Evolutionary conservation across 2,329 filamentous ascomycete genomes (phyloP), one percentile per base, ranked within the genome.

Genomic region (Fonsecaea erecta): DNA sequence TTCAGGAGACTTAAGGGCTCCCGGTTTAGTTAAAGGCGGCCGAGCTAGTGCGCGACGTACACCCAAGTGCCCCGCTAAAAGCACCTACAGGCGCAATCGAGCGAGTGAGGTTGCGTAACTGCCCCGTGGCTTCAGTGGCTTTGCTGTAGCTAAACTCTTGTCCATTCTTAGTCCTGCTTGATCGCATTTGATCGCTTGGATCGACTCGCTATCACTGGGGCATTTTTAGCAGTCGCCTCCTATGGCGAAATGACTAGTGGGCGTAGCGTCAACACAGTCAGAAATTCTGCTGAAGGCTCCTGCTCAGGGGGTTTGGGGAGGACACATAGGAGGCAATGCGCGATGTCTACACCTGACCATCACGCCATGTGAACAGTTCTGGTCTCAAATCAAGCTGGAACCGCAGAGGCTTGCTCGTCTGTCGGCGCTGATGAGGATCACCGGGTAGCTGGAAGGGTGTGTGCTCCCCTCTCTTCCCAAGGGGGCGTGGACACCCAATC

Each of bases 121-220:
- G 57, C 16, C 57, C 32, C 2, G 35, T 32, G 46, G 46, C 57
- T 34, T 16, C 24, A 30, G 55, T 40, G 35, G 24, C 40, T 32
- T 51, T 43, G 30, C 40, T 60, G 46, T 46, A 52, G 46, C 57
- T 60, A 60, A 52, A 52, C 57, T 40, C 43, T 51, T 60, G 57
- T 52, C n/a, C 43, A 52, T 60, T 60, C 8, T 26, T 60, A 52
- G 57, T 60, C 46, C 57, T 16, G 46, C 57, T 24, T 51, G 57
- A 52, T 48, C 43, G 43, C 43, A 24, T 48, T 48, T 48, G 43
- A 48, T 48, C 43, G 43, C 43, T 48, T 48, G 43, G 43, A 48
- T 60, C 43, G 43, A 60, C 43, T 60, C 32, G 57, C 34, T n/a
- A 60, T 46, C 57, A 60, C 51, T 9, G 26, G 30, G 24, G 57